phyloP scores from a whole-genome alignment of 495 filamentous ascomycete genomes.

The Xylaria bambusicola region DNA sequence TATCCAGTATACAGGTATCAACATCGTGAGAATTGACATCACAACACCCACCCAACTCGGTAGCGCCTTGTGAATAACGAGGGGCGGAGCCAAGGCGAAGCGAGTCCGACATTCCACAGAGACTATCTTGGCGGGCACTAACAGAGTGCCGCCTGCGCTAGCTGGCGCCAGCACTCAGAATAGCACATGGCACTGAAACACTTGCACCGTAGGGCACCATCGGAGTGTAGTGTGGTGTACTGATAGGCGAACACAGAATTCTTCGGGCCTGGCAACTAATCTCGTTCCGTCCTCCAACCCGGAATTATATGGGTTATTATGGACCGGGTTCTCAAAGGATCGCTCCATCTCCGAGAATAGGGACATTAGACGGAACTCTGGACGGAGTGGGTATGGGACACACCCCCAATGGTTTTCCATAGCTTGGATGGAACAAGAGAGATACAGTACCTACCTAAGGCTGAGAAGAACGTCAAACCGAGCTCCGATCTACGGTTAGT shows the following conservation, averaged over 20 bases:
- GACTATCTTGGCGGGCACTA: neutral
- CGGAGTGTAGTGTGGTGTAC: neutral
- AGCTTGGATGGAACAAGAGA: constrained; percentile 13
- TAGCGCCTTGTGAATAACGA: neutral
- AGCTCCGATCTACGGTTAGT: constrained; percentile 8
- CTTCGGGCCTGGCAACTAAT: neutral
- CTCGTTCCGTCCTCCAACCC: neutral
- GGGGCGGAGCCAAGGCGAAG: no score
- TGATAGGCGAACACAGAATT: no score
- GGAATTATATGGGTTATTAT: constrained; percentile 8
- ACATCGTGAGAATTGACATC: neutral
- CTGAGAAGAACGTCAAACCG: constrained; percentile 16
- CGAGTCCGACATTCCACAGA: neutral
- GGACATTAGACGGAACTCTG: neutral
- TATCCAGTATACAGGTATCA: neutral
- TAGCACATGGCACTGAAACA: constrained; percentile 20
- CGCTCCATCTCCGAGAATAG: constrained; percentile 2
- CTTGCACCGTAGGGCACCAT: neutral
- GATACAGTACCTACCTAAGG: no score
- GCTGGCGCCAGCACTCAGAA: constrained; percentile 32
- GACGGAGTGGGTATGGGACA: constrained; percentile 7
- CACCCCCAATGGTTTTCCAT: neutral
- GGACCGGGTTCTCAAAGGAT: neutral
- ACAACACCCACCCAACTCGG: neutral
- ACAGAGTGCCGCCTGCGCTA: neutral